phyloP scores from a whole-genome alignment of 2,329 filamentous ascomycete genomes.

The Acephala macrosclerotiorum region DNA sequence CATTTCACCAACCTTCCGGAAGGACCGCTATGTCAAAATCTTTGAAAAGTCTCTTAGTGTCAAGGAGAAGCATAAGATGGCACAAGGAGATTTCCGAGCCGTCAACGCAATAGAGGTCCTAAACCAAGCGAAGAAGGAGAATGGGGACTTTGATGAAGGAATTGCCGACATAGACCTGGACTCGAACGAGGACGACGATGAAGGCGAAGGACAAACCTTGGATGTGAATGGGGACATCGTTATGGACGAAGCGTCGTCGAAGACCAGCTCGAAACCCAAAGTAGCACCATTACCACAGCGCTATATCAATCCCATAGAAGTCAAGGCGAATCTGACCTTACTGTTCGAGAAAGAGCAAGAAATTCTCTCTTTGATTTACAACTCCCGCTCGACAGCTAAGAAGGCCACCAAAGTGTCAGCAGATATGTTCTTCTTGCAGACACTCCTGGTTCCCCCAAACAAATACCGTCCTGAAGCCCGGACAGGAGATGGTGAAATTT shows the following conservation, averaged over 20 bases:
- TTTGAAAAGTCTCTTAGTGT: conserved; percentile 81
- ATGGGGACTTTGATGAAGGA: conserved; percentile 64
- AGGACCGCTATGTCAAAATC: conserved; percentile 91
- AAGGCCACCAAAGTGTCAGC: conserved; percentile 66
- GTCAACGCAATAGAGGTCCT: conserved; percentile 44
- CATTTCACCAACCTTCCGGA: conserved; percentile 83
- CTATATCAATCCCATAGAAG: conserved; percentile 84
- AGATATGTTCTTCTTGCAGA: conserved; percentile 94
- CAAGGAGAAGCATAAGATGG: conserved; percentile 82
- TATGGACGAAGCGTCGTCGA: conserved; percentile 57
- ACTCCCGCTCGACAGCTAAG: conserved; percentile 67
- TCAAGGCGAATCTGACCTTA: conserved; percentile 77
- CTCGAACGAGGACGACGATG: conserved; percentile 53
- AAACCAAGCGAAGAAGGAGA: conserved; percentile 49
- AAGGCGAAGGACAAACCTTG: conserved; percentile 54
- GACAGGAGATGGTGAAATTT: conserved; percentile 80
- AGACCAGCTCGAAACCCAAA: conserved; percentile 47
- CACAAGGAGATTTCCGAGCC: conserved; percentile 65
- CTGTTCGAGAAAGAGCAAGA: conserved; percentile 90
- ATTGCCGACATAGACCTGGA: conserved; percentile 70
- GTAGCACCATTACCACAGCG: conserved; percentile 60
- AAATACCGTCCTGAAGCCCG: conserved; percentile 87
- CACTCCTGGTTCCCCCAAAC: conserved; percentile 89
- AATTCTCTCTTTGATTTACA: conserved; percentile 84
- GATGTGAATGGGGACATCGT: conserved; percentile 64